A percentile compares a stretch with the other conserved stretches of the same genome.
Evolutionary conservation across 2,329 filamentous ascomycete genomes (phyloP).

Genomic region (Acrocalymma vagum): DNA sequence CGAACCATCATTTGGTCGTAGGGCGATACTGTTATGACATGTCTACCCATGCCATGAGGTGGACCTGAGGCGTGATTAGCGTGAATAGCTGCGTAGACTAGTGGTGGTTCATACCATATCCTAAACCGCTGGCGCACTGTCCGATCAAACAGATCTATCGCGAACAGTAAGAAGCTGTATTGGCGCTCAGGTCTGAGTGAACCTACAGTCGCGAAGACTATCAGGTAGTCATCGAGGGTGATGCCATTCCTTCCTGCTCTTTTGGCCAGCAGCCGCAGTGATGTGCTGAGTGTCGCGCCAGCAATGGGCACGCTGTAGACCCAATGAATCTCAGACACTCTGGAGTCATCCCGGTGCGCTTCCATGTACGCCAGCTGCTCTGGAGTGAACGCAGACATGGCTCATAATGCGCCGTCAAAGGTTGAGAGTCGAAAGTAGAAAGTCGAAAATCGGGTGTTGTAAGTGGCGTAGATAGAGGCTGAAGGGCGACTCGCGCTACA

Average conservation of each 20-base stretch:
- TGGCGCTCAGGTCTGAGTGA: not conserved
- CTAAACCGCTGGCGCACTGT: conserved; percentile 37
- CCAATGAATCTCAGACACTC: conserved; percentile 40
- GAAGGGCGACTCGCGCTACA: no score
- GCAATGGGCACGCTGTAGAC: conserved; percentile 41
- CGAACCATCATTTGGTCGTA: conserved; percentile 40
- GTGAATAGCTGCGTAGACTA: not conserved
- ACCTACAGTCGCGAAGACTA: conserved; percentile 39
- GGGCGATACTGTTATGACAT: conserved; percentile 36
- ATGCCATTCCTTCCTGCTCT: conserved; percentile 39
- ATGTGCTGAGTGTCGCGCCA: conserved; percentile 32
- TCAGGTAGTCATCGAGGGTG: conserved; percentile 42
- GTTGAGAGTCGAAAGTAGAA: no score
- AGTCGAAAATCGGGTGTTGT: no score
- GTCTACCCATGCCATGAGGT: conserved; percentile 42
- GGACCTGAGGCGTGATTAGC: conserved; percentile 33
- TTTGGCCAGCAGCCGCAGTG: conserved; percentile 39
- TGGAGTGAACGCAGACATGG: conserved; percentile 38
- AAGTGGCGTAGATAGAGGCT: no score
- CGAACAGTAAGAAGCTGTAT: conserved; percentile 1
- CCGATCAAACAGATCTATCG: conserved; percentile 39
- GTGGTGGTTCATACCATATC: conserved; percentile 35
- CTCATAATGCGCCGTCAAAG: no score
- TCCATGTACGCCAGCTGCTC: conserved; percentile 37
- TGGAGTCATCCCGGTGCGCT: conserved; percentile 36